Evolutionary conservation across 257 asterid genomes (phyloP).

Genomic region (Solanum sejunctum): DNA sequence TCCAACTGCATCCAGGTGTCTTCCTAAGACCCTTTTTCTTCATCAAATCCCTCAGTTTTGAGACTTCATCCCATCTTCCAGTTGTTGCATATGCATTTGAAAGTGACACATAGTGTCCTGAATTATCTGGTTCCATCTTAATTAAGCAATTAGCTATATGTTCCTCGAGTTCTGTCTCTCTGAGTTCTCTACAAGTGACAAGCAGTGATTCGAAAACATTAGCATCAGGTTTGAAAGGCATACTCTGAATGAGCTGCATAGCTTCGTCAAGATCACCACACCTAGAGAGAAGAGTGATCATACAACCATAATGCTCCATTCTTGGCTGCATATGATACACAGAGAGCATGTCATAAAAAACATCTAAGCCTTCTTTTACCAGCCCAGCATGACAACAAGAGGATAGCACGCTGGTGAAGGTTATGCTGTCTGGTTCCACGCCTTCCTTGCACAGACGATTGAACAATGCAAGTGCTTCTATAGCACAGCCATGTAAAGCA

Average conservation of each 20-base stretch:
- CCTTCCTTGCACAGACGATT: constrained; percentile 1
- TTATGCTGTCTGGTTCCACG: constrained; percentile 8
- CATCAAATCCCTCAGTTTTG: constrained; percentile 11
- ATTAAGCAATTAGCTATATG: constrained; percentile 3
- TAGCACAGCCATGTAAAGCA: constrained; percentile 14
- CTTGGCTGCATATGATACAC: constrained; percentile 8
- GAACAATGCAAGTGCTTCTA: constrained; percentile 11
- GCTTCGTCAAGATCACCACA: constrained; percentile 9
- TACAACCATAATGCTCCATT: constrained; percentile 15
- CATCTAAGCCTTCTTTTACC: background rate
- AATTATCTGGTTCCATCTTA: constrained; percentile 14
- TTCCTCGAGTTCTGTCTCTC: constrained; percentile 12
- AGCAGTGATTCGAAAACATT: constrained; percentile 9
- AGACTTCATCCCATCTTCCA: constrained; percentile 18
- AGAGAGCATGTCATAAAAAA: constrained; percentile 8
- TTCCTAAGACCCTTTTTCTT: constrained; percentile 11
- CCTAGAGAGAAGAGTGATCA: constrained; percentile 11
- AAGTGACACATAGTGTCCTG: constrained; percentile 18
- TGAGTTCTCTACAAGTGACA: constrained; percentile 18
- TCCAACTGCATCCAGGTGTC: constrained; percentile 22
- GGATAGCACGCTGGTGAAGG: constrained; percentile 14
- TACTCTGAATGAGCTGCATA: constrained; percentile 3
- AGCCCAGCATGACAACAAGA: constrained; percentile 18
- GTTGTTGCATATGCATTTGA: constrained; percentile 19
- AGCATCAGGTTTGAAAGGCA: constrained; percentile 16